Percentiles rank a stretch among this genome's conserved stretches.
These are phyloP conservation scores for Yarrowia sp. DNA, from an alignment of 805 yeast species.

Conservation along the genomic window DNA sequence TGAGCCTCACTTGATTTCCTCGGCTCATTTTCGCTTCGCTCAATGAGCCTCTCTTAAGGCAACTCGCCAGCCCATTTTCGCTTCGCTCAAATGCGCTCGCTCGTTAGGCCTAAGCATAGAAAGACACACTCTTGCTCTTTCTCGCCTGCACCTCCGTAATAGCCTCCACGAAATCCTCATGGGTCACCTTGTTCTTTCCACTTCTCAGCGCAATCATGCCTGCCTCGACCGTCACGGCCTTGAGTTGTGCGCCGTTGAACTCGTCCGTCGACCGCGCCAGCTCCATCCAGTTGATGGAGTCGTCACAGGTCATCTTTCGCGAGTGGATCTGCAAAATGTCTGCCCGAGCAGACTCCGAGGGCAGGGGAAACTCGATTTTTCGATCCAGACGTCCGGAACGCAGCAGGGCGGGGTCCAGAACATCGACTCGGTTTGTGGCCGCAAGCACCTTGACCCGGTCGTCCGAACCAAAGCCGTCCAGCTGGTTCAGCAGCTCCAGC, in stretches of 20 bases:
- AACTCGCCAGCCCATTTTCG: no score
- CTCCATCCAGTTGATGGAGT: slow-evolving; percentile 95
- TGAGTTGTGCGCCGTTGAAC: slow-evolving; percentile 97
- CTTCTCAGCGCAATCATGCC: slow-evolving; percentile 99
- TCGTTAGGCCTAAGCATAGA: slow-evolving; percentile 71
- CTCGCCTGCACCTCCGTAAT: slow-evolving; percentile 98
- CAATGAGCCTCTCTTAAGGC: no score
- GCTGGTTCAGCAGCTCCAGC: slow-evolving; percentile 95
- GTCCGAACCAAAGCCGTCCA: slow-evolving; percentile 97
- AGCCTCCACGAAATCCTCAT: slow-evolving; percentile 98
- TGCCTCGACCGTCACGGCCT: slow-evolving; percentile 99
- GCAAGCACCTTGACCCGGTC: slow-evolving; percentile 97
- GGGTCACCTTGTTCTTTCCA: slow-evolving; percentile 89
- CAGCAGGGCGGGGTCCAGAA: slow-evolving; percentile 95
- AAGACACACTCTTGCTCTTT: slow-evolving; percentile 91
- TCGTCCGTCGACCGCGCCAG: slow-evolving; percentile 98
- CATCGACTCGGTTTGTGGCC: slow-evolving; percentile 98
- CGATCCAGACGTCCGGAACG: slow-evolving; percentile 98
- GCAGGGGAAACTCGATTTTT: slow-evolving; percentile 97
- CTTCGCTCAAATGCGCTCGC: no score
- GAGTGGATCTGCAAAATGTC: slow-evolving; percentile 97
- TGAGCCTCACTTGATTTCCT: no score
- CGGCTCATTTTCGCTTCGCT: no score
- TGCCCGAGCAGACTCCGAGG: slow-evolving; percentile 96
- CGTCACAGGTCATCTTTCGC: slow-evolving; percentile 86